Base-by-base conservation (phyloP, 1,284 basidiomycete species). In the Fistulinella cinereoalba region DNA sequence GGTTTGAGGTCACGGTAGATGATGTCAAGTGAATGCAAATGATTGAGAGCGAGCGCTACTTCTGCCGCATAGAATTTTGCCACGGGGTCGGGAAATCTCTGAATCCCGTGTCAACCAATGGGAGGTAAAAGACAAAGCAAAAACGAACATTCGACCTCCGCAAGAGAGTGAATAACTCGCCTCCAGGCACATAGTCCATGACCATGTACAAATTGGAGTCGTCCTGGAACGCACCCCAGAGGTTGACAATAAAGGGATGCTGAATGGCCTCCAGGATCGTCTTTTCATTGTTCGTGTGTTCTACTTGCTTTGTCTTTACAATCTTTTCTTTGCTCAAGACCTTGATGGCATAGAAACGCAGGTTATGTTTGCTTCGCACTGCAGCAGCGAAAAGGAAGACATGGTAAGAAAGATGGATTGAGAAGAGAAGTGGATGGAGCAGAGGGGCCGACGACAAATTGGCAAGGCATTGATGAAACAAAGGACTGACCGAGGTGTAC, bases 31-130 rank as follows among this genome's bases (percentile, higher is more conserved):
- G 78, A 79, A 61, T 99, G 96, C 3, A 99, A 75, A 68, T 97
- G 90, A 65, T 97, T 92, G 51, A 99, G 80, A 0, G 95, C 96
- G 34, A 98, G 77, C 6, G 92, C 93, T 11, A 99, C 96, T 67
- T 99, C 96, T 4, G 97, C 96, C 0, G 94, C 92, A 60, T 98
- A 99, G 71, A 99, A 99, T 68, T 99, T 99, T 24, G 97, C 96
- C 4, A 99, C 97, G 2, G 94, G 93, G 59, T 97, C 95, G 1
- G 97, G 96, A 72, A 99, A 99, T 31, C 96, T 81, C 88, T 97
- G 44, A 22, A 36, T 15, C 29, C 46, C 32, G 46, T 16, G 45
- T 56, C 37, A 51, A 36, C 44, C 22, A 10, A 41, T n/a, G 47
- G 21, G 44, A 41, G 47, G 15, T 22, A 16, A 28, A 23, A 19